Conservation (phyloP, 257 asterid species). For the Linderniella brevidens region DNA sequence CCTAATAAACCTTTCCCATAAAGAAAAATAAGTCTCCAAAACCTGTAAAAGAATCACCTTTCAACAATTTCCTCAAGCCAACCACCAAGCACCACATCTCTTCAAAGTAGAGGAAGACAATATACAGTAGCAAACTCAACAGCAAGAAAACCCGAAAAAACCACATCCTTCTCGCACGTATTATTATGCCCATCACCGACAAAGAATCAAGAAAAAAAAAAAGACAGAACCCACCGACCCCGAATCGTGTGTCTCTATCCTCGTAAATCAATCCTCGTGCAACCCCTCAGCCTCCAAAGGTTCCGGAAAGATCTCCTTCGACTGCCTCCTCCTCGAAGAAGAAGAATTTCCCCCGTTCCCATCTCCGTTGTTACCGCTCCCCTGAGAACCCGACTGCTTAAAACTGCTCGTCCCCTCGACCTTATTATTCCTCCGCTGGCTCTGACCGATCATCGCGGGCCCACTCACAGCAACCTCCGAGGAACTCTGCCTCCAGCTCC, state of each 20-base stretch:
- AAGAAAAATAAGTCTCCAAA: slow-evolving; percentile 3
- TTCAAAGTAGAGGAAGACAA: not conserved
- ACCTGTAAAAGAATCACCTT: slow-evolving; percentile 9
- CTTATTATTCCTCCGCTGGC: slow-evolving; percentile 10
- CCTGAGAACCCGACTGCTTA: slow-evolving; percentile 50
- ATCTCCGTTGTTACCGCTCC: slow-evolving; percentile 17
- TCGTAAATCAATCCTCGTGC: not conserved
- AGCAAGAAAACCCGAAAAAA: too few relatives aligned
- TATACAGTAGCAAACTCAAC: too few relatives aligned
- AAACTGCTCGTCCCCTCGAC: slow-evolving; percentile 44
- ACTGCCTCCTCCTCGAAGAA: slow-evolving; percentile 38
- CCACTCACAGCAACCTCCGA: slow-evolving; percentile 39
- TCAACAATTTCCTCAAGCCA: slow-evolving; percentile 8
- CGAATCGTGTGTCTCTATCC: too few relatives aligned
- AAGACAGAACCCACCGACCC: too few relatives aligned
- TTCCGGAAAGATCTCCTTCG: slow-evolving; percentile 74
- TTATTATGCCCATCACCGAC: slow-evolving; percentile 5
- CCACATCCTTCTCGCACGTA: too few relatives aligned
- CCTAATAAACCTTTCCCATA: slow-evolving; percentile 7
- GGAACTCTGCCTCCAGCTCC: slow-evolving; percentile 87
- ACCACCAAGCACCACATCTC: too few relatives aligned
- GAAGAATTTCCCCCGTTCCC: slow-evolving; percentile 26
- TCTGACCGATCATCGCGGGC: slow-evolving; percentile 8
- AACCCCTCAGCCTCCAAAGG: slow-evolving; percentile 33
- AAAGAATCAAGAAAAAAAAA: slow-evolving; percentile 33